Evolutionary conservation across 768 basidiomycete species (phyloP), one percentile per base, ranked within the genome.

Genomic region (Glaciozyma antarctica): DNA sequence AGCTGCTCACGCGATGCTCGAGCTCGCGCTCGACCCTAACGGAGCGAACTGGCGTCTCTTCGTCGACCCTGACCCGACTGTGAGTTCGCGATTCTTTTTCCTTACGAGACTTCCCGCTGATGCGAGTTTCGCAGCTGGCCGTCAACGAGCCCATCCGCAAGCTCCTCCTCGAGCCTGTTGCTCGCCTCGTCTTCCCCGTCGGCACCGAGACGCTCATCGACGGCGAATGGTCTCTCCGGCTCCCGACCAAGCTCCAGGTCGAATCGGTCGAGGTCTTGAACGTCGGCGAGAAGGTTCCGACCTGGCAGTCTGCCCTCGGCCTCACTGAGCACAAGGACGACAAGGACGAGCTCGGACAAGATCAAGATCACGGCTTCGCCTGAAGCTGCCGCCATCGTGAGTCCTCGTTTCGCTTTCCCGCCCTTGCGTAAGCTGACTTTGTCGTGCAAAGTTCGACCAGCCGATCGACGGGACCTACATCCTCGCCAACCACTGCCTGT

Each of bases 41-140:
- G 85, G 85, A 65, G 84, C 88, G 2, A 88, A 93, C 76, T 95
- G 92, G 93, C 83, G 88, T 17, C 77, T 97, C 17, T 93, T 84
- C 65, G 89, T 83, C 28, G 80, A 8, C 5, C 34, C 55, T 8
- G 55, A 83, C 61, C 84, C 92, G 4, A 79, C 85, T 45, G 80
- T 81, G 0, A 77, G 74, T 41, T 86, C 86, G 26, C 13, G 2
- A n/a, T 22, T 22, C 22, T 38, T 7, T 9, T 32, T 38, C 30
- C 30, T 22, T 34, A 6, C 2, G 32, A 22, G 57, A 24, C 1
- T n/a, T 8, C 2, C 19, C n/a, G 13, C 21, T 48, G 16, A 48
- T 21, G 19, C 3, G 24, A 13, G 3, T 19, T 48, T 8, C 44
- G 5, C 32, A 66, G 61, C 62, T 71, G 67, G 85, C 89, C 8